Conservation (phyloP, 805 yeast genomes). For the Dipodascus geniculatus region DNA sequence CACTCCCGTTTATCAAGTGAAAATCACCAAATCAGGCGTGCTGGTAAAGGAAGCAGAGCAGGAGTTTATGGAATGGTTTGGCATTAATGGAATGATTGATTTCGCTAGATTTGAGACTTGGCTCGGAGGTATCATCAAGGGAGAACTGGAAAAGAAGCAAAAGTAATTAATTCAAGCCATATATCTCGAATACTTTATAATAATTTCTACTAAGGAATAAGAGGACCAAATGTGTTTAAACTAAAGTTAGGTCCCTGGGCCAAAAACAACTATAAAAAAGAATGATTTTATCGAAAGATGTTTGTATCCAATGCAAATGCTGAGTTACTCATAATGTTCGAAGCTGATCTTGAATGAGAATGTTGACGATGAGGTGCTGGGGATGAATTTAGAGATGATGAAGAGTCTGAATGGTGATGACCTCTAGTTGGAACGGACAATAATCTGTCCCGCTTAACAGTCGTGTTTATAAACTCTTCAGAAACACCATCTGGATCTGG, state of each 20-base stretch:
- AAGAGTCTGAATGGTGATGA: neutral
- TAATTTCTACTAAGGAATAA: no score
- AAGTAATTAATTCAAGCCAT: neutral
- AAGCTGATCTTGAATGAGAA: neutral
- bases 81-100: neutral
- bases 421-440: neutral
- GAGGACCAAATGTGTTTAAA: no score
- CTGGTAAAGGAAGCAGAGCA: neutral
- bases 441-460: neutral
- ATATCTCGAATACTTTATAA: no score
- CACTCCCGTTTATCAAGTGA: neutral
- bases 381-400: neutral
- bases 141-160: neutral
- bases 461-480: neutral
- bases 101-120: neutral
- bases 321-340: neutral
- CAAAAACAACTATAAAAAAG: neutral
- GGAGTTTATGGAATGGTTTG: neutral
- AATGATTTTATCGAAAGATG: no score
- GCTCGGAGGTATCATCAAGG: neutral
- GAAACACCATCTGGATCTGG: neutral
- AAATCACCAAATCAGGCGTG: neutral
- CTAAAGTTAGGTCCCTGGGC: no score
- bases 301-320: neutral
- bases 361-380: neutral